These are phyloP conservation scores for Penicillium verrucosum DNA, from an alignment of 2,329 filamentous ascomycete genomes.

Conservation along the genomic window DNA sequence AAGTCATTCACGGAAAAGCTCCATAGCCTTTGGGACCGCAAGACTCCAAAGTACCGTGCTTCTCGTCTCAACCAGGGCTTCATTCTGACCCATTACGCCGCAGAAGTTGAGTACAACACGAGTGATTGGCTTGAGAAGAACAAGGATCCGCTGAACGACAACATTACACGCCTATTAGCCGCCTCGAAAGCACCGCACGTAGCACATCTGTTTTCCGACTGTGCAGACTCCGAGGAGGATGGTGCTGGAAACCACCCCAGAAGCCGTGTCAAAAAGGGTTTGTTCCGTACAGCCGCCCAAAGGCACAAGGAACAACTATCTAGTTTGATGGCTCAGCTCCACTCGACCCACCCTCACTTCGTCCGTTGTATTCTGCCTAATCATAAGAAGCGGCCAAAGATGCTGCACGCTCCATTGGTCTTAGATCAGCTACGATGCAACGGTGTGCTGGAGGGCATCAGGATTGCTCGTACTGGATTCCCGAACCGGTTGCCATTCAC, in stretches of 20 bases:
- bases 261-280: slow-evolving; percentile 90
- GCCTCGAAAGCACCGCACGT: slow-evolving; percentile 79
- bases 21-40: slow-evolving; percentile 95
- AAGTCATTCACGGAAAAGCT: slow-evolving; percentile 96
- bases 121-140: slow-evolving; percentile 97
- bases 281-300: slow-evolving; percentile 95
- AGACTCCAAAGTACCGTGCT: slow-evolving; percentile 86
- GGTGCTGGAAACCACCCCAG: slow-evolving; percentile 54
- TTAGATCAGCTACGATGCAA: slow-evolving; percentile 97
- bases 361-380: slow-evolving; percentile 97
- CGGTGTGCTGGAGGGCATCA: slow-evolving; percentile 96
- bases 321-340: slow-evolving; percentile 88
- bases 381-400: slow-evolving; percentile 94
- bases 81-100: slow-evolving; percentile 93
- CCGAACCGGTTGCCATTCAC: slow-evolving; percentile 88
- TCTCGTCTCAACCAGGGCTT: slow-evolving; percentile 89
- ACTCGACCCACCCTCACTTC: slow-evolving; percentile 96
- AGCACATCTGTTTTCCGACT: slow-evolving; percentile 81
- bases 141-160: slow-evolving; percentile 97
- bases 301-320: slow-evolving; percentile 97
- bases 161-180: slow-evolving; percentile 83
- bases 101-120: slow-evolving; percentile 95
- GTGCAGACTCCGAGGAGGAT: slow-evolving; percentile 76
- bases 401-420: slow-evolving; percentile 86
- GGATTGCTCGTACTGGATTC: slow-evolving; percentile 94